Base-by-base conservation (phyloP, 2,329 filamentous ascomycete genomes). In the Colletotrichum sp. region DNA sequence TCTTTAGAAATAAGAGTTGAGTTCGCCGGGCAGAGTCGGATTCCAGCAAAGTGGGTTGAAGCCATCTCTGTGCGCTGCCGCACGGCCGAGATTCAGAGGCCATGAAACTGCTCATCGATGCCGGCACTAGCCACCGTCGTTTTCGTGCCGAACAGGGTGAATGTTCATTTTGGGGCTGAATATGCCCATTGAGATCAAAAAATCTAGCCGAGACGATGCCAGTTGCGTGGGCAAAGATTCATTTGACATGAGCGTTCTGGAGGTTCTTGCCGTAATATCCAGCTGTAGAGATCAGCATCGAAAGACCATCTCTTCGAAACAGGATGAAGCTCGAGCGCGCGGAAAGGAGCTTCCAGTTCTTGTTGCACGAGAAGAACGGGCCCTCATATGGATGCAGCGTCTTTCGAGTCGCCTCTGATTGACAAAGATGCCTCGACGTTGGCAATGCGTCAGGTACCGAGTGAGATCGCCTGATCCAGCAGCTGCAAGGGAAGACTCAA, bases 61-160 rank as follows among this genome's bases (percentile, higher is more conserved):
- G 69, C 57, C 3, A 69, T 69, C 49, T 74, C 74, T 68, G 74
- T 76, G 74, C 74, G 70, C 28, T 44, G 28, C 34, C 59, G 74
- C 74, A 76, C 74, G 74, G 74, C 66, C 62, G 30, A 55, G 30
- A 36, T 59, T 5, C 18, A 28, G 24, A 30, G 34, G 49, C 57
- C 63, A 63, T 72, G 73, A 76, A 76, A 72, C 73, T 39, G 26
- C 16, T 63, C 18, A 28, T 26, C n/a, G 69, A 49, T 63, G 57
- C 63, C 63, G 69, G 30, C 15, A 44, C 24, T 66, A 52, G 10
- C 70, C 64, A 26, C 49, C 21, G 7, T 52, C 44, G 12, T 5
- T 24, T 1, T 21, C 44, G 44, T 13, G 44, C 44, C 16, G n/a
- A 52, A 52, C 6, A 8, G 44, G 1, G 10, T 13, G n/a, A 21